phyloP scores from a whole-genome alignment of 2,329 filamentous ascomycete genomes.

The Neoscytalidium dimidiatum region DNA sequence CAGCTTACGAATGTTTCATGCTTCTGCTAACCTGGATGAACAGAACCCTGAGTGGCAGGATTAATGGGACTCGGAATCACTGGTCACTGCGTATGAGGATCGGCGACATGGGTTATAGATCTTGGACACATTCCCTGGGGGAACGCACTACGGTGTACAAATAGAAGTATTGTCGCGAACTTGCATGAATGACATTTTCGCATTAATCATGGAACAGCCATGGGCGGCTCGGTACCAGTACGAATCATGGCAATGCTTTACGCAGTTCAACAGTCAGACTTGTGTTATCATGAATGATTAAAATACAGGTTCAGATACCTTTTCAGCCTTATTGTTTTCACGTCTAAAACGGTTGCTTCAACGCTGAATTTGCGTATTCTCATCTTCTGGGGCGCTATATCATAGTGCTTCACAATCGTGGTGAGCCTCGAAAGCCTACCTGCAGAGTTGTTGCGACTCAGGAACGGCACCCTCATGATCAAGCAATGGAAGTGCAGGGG shows the following conservation, averaged over 20 bases:
- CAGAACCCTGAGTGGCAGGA: slow-evolving; percentile 51
- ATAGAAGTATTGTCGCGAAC: slow-evolving; percentile 15
- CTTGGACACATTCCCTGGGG: not conserved
- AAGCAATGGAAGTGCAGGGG: slow-evolving; percentile 16
- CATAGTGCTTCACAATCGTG: no score
- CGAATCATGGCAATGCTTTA: not conserved
- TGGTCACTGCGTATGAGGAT: not conserved
- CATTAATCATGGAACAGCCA: no score
- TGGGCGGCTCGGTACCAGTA: not conserved
- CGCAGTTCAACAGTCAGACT: no score
- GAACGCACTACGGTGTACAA: slow-evolving; percentile 10
- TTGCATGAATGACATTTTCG: not conserved
- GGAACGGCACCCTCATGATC: not conserved
- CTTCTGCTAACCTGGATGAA: slow-evolving; percentile 22
- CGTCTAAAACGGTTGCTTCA: no score
- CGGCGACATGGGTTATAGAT: slow-evolving; percentile 13
- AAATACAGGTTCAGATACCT: no score
- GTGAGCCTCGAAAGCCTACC: not conserved
- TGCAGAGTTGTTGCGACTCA: no score
- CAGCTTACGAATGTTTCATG: not conserved
- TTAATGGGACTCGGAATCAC: slow-evolving; percentile 20
- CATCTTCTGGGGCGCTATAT: no score
- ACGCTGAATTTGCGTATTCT: no score
- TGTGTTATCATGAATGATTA: no score
- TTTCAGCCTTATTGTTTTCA: no score